Evolutionary conservation across 2,329 filamentous ascomycete species (phyloP).

Genomic region (Pyrenochaeta sp.): DNA sequence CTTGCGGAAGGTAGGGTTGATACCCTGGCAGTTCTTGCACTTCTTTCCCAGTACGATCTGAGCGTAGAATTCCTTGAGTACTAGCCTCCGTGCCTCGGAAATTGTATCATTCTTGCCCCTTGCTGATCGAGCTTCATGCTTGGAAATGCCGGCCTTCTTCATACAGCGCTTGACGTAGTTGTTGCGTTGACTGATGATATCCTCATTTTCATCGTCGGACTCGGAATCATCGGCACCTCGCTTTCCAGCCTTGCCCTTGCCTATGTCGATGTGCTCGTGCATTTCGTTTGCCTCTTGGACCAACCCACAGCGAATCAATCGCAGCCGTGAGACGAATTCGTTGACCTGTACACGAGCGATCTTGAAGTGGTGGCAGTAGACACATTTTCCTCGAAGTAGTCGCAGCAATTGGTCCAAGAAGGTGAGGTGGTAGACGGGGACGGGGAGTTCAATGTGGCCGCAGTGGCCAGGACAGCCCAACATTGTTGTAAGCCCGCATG

Average conservation of each 20-base stretch:
- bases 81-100: conserved; percentile 74
- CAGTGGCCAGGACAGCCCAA: conserved; percentile 85
- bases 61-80: conserved; percentile 83
- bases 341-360: conserved; percentile 79
- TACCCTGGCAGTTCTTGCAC: conserved; percentile 69
- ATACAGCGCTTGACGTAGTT: conserved; percentile 78
- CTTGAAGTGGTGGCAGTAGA: conserved; percentile 88
- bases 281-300: conserved; percentile 69
- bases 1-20: conserved; percentile 78
- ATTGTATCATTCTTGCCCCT: conserved; percentile 82
- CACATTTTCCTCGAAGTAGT: conserved; percentile 84
- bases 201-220: conserved; percentile 66
- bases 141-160: conserved; percentile 60
- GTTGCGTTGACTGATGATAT: conserved; percentile 63
- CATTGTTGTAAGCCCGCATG: conserved; percentile 83
- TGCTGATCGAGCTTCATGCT: conserved; percentile 55
- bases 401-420: conserved; percentile 93
- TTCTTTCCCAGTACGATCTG: conserved; percentile 73
- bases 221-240: conserved; percentile 63
- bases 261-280: conserved; percentile 55
- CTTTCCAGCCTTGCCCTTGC: conserved; percentile 44
- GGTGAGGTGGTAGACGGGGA: conserved; percentile 93
- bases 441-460: conserved; percentile 93
- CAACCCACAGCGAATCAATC: conserved; percentile 83
- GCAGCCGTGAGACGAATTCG: conserved; percentile 82